Base-by-base conservation (phyloP, 805 yeast genomes). In the Yamadazyma sp. region DNA sequence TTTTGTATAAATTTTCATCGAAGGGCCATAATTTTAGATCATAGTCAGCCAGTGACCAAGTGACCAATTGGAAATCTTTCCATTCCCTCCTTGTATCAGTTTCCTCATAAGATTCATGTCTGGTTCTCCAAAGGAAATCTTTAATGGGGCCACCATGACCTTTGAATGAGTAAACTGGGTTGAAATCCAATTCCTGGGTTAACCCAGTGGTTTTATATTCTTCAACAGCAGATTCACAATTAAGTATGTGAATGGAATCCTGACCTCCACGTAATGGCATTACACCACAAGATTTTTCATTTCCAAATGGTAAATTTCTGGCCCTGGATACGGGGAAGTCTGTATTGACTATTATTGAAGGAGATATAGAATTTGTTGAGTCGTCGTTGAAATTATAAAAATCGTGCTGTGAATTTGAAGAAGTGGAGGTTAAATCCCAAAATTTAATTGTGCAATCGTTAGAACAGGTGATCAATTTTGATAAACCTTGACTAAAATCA, bases 251-350 rank as follows among this genome's bases (percentile, higher is more conserved):
- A 4, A 81, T 63, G 1, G 80, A 63, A 53, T 83, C 80, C 13
- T 75, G 70, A 3, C 97, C 97, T 0, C 96, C 96, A 32, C 95
- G 64, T 38, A 85, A 69, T 0, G 98, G 98, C 85, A 88, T 83
- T 2, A 93, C 76, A 5, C 93, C 86, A 53, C 91, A 85, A 1
- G 94, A 82, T 28, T 52, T 52, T 28, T 67, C 73, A 22, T 73
- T 70, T 1, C 98, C 98, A 64, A 87, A 87, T 0, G 98, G 98
- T 23, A 89, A 65, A 39, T 82, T 80, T 30, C 98, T 64, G 0
- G 97, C 95, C 43, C 95, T 70, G 64, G 94, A 80, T 2, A 93
- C 86, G 0, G 98, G 97, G 54, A 82, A 91, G 27, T 75, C 83
- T 0, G 96, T 79, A 7, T 66, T 55, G 0, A 91, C 74, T 0